Percentiles rank a stretch among this genome's conserved stretches.
These are phyloP conservation scores for Penicillium concentricum DNA, from an alignment of 2,329 filamentous ascomycete species.

Conservation along the genomic window DNA sequence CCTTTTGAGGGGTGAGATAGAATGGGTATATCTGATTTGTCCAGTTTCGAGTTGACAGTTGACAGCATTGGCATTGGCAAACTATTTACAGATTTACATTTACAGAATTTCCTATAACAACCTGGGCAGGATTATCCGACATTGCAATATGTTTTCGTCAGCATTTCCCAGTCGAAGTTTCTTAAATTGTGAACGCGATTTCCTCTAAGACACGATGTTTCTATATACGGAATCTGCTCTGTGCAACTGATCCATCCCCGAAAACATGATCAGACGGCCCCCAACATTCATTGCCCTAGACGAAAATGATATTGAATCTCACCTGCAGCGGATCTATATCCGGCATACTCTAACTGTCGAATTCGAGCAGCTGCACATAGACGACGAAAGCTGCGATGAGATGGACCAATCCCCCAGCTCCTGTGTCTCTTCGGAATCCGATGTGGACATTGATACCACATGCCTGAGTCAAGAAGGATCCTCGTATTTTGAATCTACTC, in stretches of 20 bases:
- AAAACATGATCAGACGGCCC: slow-evolving; percentile 35
- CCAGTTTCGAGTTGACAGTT: slow-evolving; percentile 1
- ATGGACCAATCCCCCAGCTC: neutral
- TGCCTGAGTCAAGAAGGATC: neutral
- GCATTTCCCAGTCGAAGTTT: neutral
- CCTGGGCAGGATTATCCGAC: neutral
- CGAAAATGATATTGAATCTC: slow-evolving; percentile 33
- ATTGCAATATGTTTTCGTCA: neutral
- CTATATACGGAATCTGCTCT: neutral
- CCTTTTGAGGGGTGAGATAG: neutral
- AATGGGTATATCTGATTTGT: slow-evolving; percentile 5
- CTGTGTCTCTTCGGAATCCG: neutral
- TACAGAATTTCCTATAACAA: neutral
- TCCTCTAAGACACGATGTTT: neutral
- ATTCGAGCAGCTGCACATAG: slow-evolving; percentile 18
- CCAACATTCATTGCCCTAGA: slow-evolving; percentile 34
- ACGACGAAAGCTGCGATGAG: slow-evolving; percentile 9
- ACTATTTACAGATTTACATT: neutral
- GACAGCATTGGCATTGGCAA: neutral
- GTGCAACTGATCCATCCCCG: neutral
- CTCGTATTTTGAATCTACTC: neutral
- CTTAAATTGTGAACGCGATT: neutral
- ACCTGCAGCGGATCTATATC: slow-evolving; percentile 26
- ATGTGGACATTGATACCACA: neutral
- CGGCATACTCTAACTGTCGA: slow-evolving; percentile 13